Evolutionary conservation across 768 basidiomycete species (phyloP).

Genomic region (Phylloporus sp.): DNA sequence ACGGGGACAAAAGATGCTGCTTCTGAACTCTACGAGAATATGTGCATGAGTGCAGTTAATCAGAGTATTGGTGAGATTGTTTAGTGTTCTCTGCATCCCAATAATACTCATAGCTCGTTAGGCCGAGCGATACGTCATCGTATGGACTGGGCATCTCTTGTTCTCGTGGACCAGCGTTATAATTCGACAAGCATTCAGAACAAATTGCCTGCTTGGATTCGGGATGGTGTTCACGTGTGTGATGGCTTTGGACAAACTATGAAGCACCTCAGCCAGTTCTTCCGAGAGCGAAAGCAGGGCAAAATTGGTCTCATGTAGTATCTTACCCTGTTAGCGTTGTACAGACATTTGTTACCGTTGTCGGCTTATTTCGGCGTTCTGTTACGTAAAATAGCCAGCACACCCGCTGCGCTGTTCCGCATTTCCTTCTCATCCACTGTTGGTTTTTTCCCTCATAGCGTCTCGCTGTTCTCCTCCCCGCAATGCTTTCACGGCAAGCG

Average conservation of each 20-base stretch:
- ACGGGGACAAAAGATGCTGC: slow-evolving; percentile 60
- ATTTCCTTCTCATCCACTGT: not conserved
- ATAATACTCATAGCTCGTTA: slow-evolving; percentile 28
- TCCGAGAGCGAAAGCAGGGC: slow-evolving; percentile 47
- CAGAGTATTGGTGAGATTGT: slow-evolving; percentile 81
- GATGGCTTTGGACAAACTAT: slow-evolving; percentile 71
- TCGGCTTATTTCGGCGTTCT: slow-evolving; percentile 14
- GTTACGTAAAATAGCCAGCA: slow-evolving; percentile 13
- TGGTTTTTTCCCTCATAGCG: not conserved
- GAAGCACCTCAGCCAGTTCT: slow-evolving; percentile 66
- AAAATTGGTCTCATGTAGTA: slow-evolving; percentile 2
- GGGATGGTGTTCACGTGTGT: slow-evolving; percentile 50
- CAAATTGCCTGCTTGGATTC: slow-evolving; percentile 94
- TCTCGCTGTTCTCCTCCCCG: not conserved
- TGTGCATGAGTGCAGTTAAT: slow-evolving; percentile 94
- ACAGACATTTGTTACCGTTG: not conserved
- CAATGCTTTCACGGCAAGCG: slow-evolving; percentile 38
- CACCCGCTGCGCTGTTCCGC: not conserved
- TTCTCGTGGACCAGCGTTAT: slow-evolving; percentile 86
- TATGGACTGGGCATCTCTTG: slow-evolving; percentile 86
- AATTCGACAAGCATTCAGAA: slow-evolving; percentile 56
- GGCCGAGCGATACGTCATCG: slow-evolving; percentile 92
- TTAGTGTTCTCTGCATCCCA: not conserved
- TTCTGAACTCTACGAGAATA: slow-evolving; percentile 83
- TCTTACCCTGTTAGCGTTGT: not conserved